Conservation (phyloP, 495 filamentous ascomycete genomes). For the Penicillium cosmopolitanum region DNA sequence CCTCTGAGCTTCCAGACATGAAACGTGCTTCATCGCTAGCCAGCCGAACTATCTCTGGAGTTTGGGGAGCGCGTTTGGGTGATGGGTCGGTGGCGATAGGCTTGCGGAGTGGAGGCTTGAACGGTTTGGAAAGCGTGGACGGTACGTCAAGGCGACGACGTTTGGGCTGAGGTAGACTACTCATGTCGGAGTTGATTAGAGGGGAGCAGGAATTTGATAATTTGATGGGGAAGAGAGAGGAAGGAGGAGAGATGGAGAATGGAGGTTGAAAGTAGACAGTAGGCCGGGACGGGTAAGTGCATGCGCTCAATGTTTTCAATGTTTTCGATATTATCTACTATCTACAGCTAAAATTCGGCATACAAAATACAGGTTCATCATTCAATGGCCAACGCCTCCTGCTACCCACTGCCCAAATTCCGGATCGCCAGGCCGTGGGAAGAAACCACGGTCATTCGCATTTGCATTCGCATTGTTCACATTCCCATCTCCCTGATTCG, state of each 20-base stretch:
- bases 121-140: conserved; percentile 62
- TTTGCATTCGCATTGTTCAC: conserved; percentile 28
- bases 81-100: conserved; percentile 8
- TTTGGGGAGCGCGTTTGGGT: conserved; percentile 5
- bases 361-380: conserved; percentile 40
- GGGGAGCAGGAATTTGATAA: background rate
- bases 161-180: conserved; percentile 42
- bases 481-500: conserved; percentile 24
- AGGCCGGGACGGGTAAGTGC: conserved; percentile 22
- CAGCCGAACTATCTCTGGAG: background rate
- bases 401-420: conserved; percentile 74
- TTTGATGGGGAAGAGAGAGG: background rate
- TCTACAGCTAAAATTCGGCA: conserved; percentile 20
- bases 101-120: conserved; percentile 66
- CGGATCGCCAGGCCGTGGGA: conserved; percentile 72
- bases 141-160: conserved; percentile 59
- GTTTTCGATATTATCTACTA: conserved; percentile 5
- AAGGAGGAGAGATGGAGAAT: background rate
- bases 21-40: background rate
- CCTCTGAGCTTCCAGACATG: background rate
- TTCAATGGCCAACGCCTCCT: conserved; percentile 79
- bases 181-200: conserved; percentile 23
- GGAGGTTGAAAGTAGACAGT: conserved; percentile 23
- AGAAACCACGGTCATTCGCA: conserved; percentile 63
- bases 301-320: background rate